Percentiles rank a stretch among this genome's conserved stretches.
Evolutionary conservation across 202 grass and related monocot genomes (phyloP).

Genomic region (Carex arenaria): DNA sequence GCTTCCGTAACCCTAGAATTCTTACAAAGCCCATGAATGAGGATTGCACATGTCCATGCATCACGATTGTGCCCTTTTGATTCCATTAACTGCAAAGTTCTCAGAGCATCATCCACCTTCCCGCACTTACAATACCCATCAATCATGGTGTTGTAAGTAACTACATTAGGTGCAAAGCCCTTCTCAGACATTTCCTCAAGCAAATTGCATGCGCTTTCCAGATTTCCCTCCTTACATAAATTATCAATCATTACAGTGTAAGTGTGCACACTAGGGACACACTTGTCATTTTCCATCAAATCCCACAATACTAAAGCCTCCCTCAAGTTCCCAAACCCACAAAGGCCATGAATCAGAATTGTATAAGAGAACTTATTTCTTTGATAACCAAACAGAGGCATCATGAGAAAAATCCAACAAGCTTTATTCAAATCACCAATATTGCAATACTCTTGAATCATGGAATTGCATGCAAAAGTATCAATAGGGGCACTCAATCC

Average conservation of each 20-base stretch:
- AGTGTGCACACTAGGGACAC: conserved; percentile 50
- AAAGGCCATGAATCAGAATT: conserved; percentile 63
- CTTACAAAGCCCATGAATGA: conserved; percentile 54
- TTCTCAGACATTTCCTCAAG: conserved; percentile 63
- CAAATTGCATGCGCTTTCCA: conserved; percentile 40
- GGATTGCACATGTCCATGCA: conserved; percentile 55
- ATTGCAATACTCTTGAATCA: conserved; percentile 56
- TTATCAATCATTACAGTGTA: conserved; percentile 63
- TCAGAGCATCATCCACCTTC: conserved; percentile 46
- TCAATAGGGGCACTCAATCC: conserved; percentile 44
- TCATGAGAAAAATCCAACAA: conserved; percentile 78
- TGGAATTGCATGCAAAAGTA: conserved; percentile 53
- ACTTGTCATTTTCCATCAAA: conserved; percentile 58
- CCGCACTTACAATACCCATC: conserved; percentile 63
- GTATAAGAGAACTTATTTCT: conserved; percentile 89
- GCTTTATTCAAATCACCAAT: conserved; percentile 46
- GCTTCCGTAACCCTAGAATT: conserved; percentile 39
- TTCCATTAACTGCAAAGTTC: conserved; percentile 68
- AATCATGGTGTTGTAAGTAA: conserved; percentile 77
- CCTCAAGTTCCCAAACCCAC: conserved; percentile 28
- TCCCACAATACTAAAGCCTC: conserved; percentile 47
- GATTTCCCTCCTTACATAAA: conserved; percentile 62
- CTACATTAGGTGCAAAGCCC: conserved; percentile 50
- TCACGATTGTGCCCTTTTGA: conserved; percentile 40
- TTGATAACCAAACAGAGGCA: conserved; percentile 61